These are phyloP conservation scores for Edaphochlamys debaryana DNA, from an alignment of 139 green algal species.

Conservation along the genomic window DNA sequence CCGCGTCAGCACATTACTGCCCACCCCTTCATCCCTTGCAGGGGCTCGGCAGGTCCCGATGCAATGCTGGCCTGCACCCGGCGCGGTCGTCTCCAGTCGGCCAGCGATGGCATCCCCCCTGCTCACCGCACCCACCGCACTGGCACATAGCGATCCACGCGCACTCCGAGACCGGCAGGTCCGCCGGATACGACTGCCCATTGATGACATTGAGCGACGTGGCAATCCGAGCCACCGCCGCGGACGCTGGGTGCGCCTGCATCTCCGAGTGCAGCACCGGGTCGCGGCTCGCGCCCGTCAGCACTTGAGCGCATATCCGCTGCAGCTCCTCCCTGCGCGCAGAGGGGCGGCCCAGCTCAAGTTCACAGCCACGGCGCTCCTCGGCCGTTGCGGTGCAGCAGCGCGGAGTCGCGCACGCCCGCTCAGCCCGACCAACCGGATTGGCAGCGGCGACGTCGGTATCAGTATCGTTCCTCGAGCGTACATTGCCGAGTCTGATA, in stretches of 20 bases:
- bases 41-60: too few relatives aligned
- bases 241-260: constrained; percentile 22
- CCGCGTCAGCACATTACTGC: too few relatives aligned
- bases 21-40: too few relatives aligned
- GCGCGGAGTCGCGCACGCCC: background rate
- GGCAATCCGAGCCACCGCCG: constrained; percentile 35
- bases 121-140: constrained; percentile 34
- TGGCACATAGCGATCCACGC: constrained; percentile 33
- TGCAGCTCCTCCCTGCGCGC: constrained; percentile 53
- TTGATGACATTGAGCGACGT: constrained; percentile 34
- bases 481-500: constrained; percentile 86
- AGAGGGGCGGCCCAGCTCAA: background rate
- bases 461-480: constrained; percentile 79
- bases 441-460: constrained; percentile 67
- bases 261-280: constrained; percentile 28
- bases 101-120: too few relatives aligned
- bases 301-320: constrained; percentile 46
- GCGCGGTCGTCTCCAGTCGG: too few relatives aligned
- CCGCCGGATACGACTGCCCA: constrained; percentile 14
- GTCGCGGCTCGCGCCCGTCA: constrained; percentile 20
- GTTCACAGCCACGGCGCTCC: background rate
- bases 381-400: background rate
- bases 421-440: constrained; percentile 63
- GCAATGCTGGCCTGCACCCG: too few relatives aligned
- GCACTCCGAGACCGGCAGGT: constrained; percentile 17